phyloP scores from a whole-genome alignment of 371 early-diverging fungal genomes.

The Mucor racemosus region DNA sequence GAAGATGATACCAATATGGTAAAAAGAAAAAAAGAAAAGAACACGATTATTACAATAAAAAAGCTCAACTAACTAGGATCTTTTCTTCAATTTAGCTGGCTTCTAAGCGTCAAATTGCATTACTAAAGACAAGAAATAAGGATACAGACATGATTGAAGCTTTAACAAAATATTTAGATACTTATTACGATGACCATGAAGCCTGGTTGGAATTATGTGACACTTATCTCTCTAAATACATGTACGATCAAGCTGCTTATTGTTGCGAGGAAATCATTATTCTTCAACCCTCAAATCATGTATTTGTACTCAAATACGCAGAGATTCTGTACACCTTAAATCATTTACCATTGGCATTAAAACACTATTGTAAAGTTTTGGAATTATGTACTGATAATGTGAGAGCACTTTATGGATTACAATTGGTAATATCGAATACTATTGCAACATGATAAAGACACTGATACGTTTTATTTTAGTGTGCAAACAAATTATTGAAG shows the following conservation, averaged over 20 bases:
- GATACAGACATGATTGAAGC: conserved; percentile 74
- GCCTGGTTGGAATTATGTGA: conserved; percentile 86
- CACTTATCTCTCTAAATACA: conserved; percentile 68
- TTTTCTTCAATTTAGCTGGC: conserved; percentile 45
- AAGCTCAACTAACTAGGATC: neutral
- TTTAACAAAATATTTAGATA: conserved; percentile 78
- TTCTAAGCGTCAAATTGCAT: conserved; percentile 76
- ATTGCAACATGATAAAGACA: too few relatives aligned
- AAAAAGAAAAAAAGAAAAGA: too few relatives aligned
- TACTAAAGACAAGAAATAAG: conserved; percentile 70
- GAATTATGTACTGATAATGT: conserved; percentile 78
- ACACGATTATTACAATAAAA: too few relatives aligned
- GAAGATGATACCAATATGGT: conserved; percentile 74
- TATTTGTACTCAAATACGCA: conserved; percentile 87
- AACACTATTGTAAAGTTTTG: conserved; percentile 76
- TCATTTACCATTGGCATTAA: conserved; percentile 63
- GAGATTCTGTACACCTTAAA: conserved; percentile 79
- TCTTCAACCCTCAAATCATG: conserved; percentile 81
- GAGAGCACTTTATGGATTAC: conserved; percentile 78
- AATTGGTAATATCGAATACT: conserved; percentile 51
- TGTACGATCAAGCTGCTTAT: conserved; percentile 87
- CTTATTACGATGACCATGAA: conserved; percentile 83
- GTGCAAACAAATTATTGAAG: conserved; percentile 46
- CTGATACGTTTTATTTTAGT: conserved; percentile 16
- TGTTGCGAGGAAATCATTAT: conserved; percentile 89